These are phyloP conservation scores for Aspergillus transmontanensis DNA, from an alignment of 2,329 filamentous ascomycete species.

Conservation along the genomic window DNA sequence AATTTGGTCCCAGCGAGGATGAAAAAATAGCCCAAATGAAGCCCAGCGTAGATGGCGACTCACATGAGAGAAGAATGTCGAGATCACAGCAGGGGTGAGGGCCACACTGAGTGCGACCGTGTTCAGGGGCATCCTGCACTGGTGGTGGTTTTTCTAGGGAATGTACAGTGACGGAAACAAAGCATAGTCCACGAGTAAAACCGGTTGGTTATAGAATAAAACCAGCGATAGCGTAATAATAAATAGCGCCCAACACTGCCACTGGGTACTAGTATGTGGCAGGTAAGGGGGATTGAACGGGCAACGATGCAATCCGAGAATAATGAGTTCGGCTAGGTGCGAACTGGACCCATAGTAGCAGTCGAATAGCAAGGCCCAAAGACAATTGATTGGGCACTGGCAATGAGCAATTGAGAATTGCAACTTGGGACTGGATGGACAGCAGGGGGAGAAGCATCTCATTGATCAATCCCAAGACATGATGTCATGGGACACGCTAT, in stretches of 20 bases:
- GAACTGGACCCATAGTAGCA: background rate
- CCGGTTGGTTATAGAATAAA: background rate
- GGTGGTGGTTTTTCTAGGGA: background rate
- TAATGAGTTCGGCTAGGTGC: background rate
- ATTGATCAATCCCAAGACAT: background rate
- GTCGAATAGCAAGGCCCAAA: background rate
- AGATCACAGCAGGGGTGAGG: conserved; percentile 83
- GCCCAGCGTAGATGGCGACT: conserved; percentile 34
- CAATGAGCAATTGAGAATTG: background rate
- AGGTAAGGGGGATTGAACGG: background rate
- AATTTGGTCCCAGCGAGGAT: conserved; percentile 9
- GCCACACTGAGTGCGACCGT: conserved; percentile 80
- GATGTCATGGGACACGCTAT: background rate
- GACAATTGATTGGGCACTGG: background rate
- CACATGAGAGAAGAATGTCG: conserved; percentile 86
- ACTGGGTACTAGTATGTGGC: background rate
- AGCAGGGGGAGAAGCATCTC: background rate
- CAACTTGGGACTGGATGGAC: background rate
- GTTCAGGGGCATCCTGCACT: conserved; percentile 63
- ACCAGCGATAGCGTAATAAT: background rate
- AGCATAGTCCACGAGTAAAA: background rate
- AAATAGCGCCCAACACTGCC: background rate
- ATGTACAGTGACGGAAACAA: background rate
- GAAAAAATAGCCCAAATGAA: background rate
- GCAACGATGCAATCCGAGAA: background rate